Evolutionary conservation across 1,284 basidiomycete species (phyloP).

Genomic region (Xanthoconium separans): DNA sequence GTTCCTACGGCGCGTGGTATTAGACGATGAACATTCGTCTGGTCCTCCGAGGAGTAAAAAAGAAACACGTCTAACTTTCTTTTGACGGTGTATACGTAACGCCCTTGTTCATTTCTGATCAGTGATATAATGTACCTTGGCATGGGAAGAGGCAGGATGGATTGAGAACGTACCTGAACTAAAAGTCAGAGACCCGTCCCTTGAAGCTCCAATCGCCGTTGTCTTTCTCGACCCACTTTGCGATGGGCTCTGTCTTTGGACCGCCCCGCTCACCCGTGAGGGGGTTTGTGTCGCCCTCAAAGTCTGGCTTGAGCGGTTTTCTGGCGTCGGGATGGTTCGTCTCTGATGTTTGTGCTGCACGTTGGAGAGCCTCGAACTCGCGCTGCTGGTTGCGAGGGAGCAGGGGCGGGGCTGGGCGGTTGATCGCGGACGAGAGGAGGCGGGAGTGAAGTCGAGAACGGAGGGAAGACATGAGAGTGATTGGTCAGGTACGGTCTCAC

Average conservation of each 20-base stretch:
- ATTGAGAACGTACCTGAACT: slow-evolving; percentile 7
- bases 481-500: slow-evolving; percentile 4
- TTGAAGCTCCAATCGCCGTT: slow-evolving; percentile 83
- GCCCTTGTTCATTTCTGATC: background rate
- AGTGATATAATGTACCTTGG: slow-evolving; percentile 3
- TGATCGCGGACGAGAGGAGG: slow-evolving; percentile 35
- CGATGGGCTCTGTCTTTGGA: slow-evolving; percentile 73
- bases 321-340: slow-evolving; percentile 24
- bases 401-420: slow-evolving; percentile 64
- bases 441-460: background rate
- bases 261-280: slow-evolving; percentile 73
- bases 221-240: slow-evolving; percentile 50
- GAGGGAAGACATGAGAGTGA: background rate
- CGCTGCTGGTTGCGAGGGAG: slow-evolving; percentile 70
- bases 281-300: slow-evolving; percentile 74
- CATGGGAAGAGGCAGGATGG: background rate
- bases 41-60: slow-evolving; percentile 7
- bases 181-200: slow-evolving; percentile 81
- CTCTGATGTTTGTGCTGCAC: slow-evolving; percentile 48
- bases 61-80: slow-evolving; percentile 10
- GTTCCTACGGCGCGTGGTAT: slow-evolving; percentile 74
- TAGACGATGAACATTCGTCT: slow-evolving; percentile 52
- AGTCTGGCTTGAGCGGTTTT: slow-evolving; percentile 52
- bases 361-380: slow-evolving; percentile 75
- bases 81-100: slow-evolving; percentile 16